phyloP scores from a whole-genome alignment of 768 basidiomycete genomes.

The Suillus tomentosus region DNA sequence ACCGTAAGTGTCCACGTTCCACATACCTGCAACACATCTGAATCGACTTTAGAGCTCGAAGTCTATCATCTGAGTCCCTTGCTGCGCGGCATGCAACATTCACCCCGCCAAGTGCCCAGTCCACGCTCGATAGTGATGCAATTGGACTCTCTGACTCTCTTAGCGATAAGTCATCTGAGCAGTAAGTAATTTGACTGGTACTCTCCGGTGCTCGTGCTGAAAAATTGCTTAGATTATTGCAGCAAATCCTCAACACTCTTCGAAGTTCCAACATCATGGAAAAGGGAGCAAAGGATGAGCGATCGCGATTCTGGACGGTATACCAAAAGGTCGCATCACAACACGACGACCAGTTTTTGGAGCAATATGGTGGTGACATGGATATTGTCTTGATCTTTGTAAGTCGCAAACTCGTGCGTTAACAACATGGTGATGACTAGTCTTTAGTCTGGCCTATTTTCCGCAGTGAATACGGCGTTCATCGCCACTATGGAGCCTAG shows the following conservation, averaged over 20 bases:
- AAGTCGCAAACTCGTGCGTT: background rate
- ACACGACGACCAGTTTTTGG: constrained; percentile 7
- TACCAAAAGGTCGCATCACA: constrained; percentile 10
- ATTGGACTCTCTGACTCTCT: background rate
- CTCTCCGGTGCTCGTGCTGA: background rate
- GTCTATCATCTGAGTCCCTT: background rate
- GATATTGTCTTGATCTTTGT: constrained; percentile 12
- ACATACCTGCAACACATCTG: background rate
- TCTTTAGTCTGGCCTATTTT: constrained; percentile 19
- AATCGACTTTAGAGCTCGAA: background rate
- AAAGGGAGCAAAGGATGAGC: constrained; percentile 4
- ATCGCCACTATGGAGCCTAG: constrained; percentile 10
- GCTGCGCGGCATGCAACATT: background rate
- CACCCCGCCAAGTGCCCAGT: background rate
- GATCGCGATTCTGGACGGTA: constrained; percentile 6
- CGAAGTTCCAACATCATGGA: constrained; percentile 6
- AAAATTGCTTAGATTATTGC: background rate
- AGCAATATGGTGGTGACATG: constrained; percentile 8
- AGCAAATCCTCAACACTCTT: constrained; percentile 9
- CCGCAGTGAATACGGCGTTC: constrained; percentile 18
- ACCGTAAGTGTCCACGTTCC: background rate
- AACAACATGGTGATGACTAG: background rate
- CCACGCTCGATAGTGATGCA: background rate
- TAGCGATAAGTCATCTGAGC: background rate
- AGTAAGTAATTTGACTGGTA: background rate